Evolutionary conservation across 371 early-diverging fungal genomes (phyloP).

Genomic region (Batkoa obscura): DNA sequence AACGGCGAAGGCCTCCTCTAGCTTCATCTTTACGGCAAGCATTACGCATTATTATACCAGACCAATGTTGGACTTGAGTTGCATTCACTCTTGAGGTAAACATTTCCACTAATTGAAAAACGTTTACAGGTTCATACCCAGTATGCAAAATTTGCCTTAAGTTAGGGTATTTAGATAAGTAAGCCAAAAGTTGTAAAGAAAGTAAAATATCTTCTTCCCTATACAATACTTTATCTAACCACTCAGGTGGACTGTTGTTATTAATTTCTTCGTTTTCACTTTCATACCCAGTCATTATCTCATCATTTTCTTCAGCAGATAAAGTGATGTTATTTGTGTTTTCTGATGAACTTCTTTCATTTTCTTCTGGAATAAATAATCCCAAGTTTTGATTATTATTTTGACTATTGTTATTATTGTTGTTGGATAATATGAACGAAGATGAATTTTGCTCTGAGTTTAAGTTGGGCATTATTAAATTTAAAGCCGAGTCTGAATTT

Average conservation of each 20-base stretch:
- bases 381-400: too few relatives aligned
- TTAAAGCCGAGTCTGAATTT: background rate
- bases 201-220: constrained; percentile 71
- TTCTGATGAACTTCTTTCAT: background rate
- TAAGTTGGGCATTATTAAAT: too few relatives aligned
- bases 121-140: constrained; percentile 28
- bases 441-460: too few relatives aligned
- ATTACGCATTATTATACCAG: constrained; percentile 62
- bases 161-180: constrained; percentile 63
- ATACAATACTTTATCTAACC: constrained; percentile 36
- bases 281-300: background rate
- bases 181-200: constrained; percentile 65
- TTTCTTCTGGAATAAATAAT: constrained; percentile 25
- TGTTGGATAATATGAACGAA: too few relatives aligned
- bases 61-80: constrained; percentile 52
- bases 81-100: constrained; percentile 45
- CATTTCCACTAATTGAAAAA: constrained; percentile 52
- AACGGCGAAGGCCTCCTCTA: constrained; percentile 45
- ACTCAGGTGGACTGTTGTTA: constrained; percentile 13
- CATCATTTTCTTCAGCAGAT: background rate
- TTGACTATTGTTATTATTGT: too few relatives aligned
- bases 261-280: background rate
- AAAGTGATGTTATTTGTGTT: background rate
- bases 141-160: constrained; percentile 44
- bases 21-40: constrained; percentile 55